These are phyloP conservation scores for Neonectria ditissima DNA, from an alignment of 2,329 filamentous ascomycete genomes.

Conservation along the genomic window DNA sequence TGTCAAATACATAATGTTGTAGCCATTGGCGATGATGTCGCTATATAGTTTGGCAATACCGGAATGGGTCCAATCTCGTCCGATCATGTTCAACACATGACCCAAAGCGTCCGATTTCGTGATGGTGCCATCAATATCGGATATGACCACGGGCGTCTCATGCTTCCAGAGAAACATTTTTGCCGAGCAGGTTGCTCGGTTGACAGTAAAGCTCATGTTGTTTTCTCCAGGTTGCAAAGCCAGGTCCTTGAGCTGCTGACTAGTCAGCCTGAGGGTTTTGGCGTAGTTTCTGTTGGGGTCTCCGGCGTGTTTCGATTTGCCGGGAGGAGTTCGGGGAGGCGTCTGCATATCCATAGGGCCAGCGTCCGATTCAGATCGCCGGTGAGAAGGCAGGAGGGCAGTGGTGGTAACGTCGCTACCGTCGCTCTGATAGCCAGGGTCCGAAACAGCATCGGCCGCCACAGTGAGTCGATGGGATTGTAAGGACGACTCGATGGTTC, in stretches of 20 bases:
- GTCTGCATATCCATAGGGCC: constrained; percentile 68
- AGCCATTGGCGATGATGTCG: constrained; percentile 94
- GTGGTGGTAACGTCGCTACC: constrained; percentile 72
- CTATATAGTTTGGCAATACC: constrained; percentile 98
- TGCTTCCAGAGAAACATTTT: constrained; percentile 95
- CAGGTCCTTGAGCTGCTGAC: constrained; percentile 91
- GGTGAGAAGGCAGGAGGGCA: constrained; percentile 61
- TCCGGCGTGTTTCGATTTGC: constrained; percentile 67
- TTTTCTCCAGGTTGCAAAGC: constrained; percentile 88
- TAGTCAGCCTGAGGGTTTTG: constrained; percentile 94
- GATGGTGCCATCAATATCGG: constrained; percentile 98
- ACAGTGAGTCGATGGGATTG: constrained; percentile 61
- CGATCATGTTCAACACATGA: constrained; percentile 96
- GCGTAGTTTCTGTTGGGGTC: constrained; percentile 90
- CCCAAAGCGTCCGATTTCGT: constrained; percentile 97
- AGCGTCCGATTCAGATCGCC: constrained; percentile 75
- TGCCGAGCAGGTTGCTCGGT: constrained; percentile 90
- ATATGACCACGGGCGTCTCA: constrained; percentile 94
- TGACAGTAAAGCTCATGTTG: constrained; percentile 95
- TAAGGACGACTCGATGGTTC: constrained; percentile 64
- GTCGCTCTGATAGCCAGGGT: constrained; percentile 96
- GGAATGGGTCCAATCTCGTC: constrained; percentile 96
- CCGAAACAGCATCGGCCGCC: constrained; percentile 84
- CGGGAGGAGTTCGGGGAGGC: constrained; percentile 77
- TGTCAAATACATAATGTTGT: constrained; percentile 98